Evolutionary conservation across 176 grass and related monocot species (phyloP).

Genomic region (Oryza punctata): DNA sequence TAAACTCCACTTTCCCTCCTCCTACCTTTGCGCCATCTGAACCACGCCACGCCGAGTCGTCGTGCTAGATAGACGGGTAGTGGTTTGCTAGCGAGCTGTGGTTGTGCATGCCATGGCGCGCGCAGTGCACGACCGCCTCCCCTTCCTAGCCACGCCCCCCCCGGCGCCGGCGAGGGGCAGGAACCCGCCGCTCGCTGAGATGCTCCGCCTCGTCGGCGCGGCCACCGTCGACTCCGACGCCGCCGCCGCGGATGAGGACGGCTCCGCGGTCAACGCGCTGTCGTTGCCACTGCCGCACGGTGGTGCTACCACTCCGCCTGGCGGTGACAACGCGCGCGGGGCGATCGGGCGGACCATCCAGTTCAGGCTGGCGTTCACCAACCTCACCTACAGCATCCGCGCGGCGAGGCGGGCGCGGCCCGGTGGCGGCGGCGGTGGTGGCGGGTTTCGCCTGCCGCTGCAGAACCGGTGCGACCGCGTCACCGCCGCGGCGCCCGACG

Average conservation of each 20-base stretch:
- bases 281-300: slow-evolving; percentile 2
- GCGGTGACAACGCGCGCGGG: background rate
- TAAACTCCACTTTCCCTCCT: slow-evolving; percentile 14
- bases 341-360: slow-evolving; percentile 40
- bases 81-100: background rate
- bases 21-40: slow-evolving; percentile 17
- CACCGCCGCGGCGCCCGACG: slow-evolving; percentile 21
- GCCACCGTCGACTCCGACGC: slow-evolving; percentile 35
- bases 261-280: background rate
- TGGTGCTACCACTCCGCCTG: background rate
- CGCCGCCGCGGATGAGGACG: slow-evolving; percentile 34
- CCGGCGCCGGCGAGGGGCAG: slow-evolving; percentile 9
- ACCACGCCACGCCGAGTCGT: background rate
- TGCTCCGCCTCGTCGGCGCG: slow-evolving; percentile 75
- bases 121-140: slow-evolving; percentile 39
- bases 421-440: background rate
- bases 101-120: slow-evolving; percentile 52
- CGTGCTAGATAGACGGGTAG: background rate
- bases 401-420: slow-evolving; percentile 22
- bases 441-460: background rate
- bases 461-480: slow-evolving; percentile 29
- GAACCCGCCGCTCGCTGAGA: slow-evolving; percentile 60
- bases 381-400: slow-evolving; percentile 73
- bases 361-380: slow-evolving; percentile 66
- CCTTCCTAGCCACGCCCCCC: slow-evolving; percentile 41